Evolutionary conservation across 2,329 filamentous ascomycete species (phyloP), one percentile per base, ranked within the genome.

Genomic region (Colletotrichum sidae): DNA sequence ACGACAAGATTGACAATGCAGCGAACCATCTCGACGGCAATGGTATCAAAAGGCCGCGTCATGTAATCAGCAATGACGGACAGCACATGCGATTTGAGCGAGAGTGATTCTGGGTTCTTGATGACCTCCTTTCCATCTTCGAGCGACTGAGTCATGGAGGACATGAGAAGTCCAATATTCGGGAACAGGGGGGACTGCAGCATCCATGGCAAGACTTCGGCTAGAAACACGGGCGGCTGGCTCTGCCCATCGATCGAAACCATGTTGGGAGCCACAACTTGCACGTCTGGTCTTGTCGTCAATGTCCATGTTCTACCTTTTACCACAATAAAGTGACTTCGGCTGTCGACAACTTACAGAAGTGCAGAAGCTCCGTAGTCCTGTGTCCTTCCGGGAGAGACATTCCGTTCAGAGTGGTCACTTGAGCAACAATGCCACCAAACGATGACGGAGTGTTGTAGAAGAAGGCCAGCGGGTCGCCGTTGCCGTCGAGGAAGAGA

Each of bases 321-420:
- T 25, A 5, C 25, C 25, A 25, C 25, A 25, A 25, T 5, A 5
- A 25, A 25, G 25, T 25, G 25, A 25, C 25, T 25, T 25, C 25
- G 4, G 25, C 25, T 25, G 25, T 25, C 25, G 12, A 67, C 25
- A 2, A 67, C 72, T 65, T 58, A 74, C 73, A 74, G 45, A 74
- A 72, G 35, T 72, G 68, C 11, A 75, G 67, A 25, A 75, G 65
- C 56, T 74, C 69, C 5, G 68, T 64, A 45, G 74, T 72, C 3
- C 69, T 65, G 13, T 58, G 61, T 1, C 70, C 68, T 9, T 69
- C 15, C 7, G 70, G 70, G 38, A 74, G 69, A 13, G 70, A 70
- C 49, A 75, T 62, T 4, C 65, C 66, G 75, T 64, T 81, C 81
- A 76, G 80, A 80, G 73, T 83, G 77, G 57, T 70, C 60, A 44